Conservation (phyloP, 371 early-diverging fungal species). For the Apophysomyces ossiformis region DNA sequence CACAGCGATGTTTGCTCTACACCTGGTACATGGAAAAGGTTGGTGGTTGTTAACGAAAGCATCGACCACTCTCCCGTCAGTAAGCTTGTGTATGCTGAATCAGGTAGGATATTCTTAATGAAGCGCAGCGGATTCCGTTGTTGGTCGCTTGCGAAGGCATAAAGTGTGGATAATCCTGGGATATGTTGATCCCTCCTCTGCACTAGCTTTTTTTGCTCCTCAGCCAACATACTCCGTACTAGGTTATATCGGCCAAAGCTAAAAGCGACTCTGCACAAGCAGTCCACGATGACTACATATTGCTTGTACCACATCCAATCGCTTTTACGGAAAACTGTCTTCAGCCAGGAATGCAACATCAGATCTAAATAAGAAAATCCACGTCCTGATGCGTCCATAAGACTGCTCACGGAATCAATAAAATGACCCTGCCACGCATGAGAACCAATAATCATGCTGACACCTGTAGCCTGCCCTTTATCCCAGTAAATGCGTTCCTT, state of each 20-base stretch:
- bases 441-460: conserved; percentile 35
- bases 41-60: conserved; percentile 46
- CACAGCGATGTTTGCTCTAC: conserved; percentile 52
- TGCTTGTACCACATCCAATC: conserved; percentile 54
- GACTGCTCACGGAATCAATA: conserved; percentile 41
- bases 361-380: conserved; percentile 57
- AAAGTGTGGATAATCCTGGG: conserved; percentile 26
- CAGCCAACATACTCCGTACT: conserved; percentile 33
- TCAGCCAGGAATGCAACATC: conserved; percentile 50
- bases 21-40: conserved; percentile 53
- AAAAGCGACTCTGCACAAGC: conserved; percentile 37
- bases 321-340: conserved; percentile 30
- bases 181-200: conserved; percentile 28
- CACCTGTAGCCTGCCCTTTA: conserved; percentile 21
- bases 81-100: conserved; percentile 48
- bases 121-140: conserved; percentile 31
- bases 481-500: not conserved
- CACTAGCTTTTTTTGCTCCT: conserved; percentile 29
- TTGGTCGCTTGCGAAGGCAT: conserved; percentile 25
- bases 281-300: conserved; percentile 38
- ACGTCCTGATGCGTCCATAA: conserved; percentile 29
- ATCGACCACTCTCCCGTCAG: conserved; percentile 62
- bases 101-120: conserved; percentile 50
- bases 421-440: conserved; percentile 45
- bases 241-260: conserved; percentile 26